A percentile compares a stretch with the other conserved stretches of the same genome.
Evolutionary conservation across 2,329 filamentous ascomycete species (phyloP).

Genomic region (Talaromyces sp.): DNA sequence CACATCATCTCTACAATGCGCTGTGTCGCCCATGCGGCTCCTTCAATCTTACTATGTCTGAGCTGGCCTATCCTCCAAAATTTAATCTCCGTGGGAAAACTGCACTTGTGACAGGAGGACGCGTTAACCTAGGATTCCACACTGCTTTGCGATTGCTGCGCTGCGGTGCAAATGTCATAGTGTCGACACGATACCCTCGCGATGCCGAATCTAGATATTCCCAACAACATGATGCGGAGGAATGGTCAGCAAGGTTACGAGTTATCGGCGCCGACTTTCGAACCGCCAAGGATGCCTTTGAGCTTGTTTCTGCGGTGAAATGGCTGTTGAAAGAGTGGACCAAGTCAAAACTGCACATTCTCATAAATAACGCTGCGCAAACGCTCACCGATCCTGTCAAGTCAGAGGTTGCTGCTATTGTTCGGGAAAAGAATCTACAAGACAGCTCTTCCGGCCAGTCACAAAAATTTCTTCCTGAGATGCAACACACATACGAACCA

Average conservation of each 20-base stretch:
- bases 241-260: constrained; percentile 14
- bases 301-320: constrained; percentile 20
- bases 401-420: constrained; percentile 24
- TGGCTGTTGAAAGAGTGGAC: constrained; percentile 18
- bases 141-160: constrained; percentile 29
- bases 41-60: constrained; percentile 28
- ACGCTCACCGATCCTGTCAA: constrained; percentile 31
- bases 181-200: constrained; percentile 30
- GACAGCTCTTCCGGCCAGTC: neutral
- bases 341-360: constrained; percentile 21
- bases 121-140: constrained; percentile 31
- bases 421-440: constrained; percentile 18
- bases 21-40: constrained; percentile 30
- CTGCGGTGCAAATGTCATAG: constrained; percentile 32
- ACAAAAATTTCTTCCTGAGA: neutral
- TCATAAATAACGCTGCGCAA: constrained; percentile 39
- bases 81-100: constrained; percentile 21
- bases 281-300: constrained; percentile 26
- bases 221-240: neutral
- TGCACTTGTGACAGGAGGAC: constrained; percentile 32
- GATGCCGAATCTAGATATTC: constrained; percentile 28
- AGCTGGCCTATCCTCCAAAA: constrained; percentile 23
- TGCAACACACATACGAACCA: constrained; percentile 11
- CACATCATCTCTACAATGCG: constrained; percentile 21
- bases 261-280: constrained; percentile 33